Base-by-base conservation (phyloP, 1,284 basidiomycete genomes). In the Malassezia dermatis region DNA sequence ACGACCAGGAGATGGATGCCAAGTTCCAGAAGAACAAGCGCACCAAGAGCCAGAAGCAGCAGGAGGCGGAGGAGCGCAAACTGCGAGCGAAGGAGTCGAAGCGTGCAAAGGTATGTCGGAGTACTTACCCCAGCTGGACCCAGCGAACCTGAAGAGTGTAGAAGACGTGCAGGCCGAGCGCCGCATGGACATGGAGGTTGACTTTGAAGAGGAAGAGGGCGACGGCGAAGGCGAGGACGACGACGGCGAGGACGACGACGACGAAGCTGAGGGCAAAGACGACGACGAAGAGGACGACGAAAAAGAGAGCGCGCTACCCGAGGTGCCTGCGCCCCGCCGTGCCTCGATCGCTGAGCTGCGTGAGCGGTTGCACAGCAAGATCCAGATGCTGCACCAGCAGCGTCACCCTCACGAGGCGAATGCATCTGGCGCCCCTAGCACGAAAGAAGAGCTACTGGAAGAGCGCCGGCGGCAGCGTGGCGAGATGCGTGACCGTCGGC, bases 1-100 rank as follows among this genome's bases (percentile, higher is more conserved):
- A 64, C 21, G 56, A 61, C 27, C 61, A 64, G 13, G 67, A 63
- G 40, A 53, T 46, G 13, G 61, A 59, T 4, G 54, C 59, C 40
- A 67, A 69, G 48, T 71, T 62, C 62, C 62, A 65, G 56, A 73
- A 73, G 60, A 73, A 71, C 61, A 71, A 67, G 46, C 61, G 62
- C 52, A 67, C 63, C 48, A 67, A 71, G 64, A 61, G 60, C 43
- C 65, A 73, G 53, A 64, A 63, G 32, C 64, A 67, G 45, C 57
- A 63, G 41, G 64, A 69, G 31, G 65, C 65, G 1, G 53, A 60
- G n/a, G 61, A 62, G 47, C 60, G 63, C 39, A 73, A 73, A 53
- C 51, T 62, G 8, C 59, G 58, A 49, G 49, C 58, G 12, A 58
- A 59, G 13, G 63, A 60, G 27, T 60, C 63, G 3, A 71, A 70